Percentiles rank a stretch among this genome's conserved stretches.
Conservation (phyloP, 768 basidiomycete species). For the Termitomyces sp. region DNA sequence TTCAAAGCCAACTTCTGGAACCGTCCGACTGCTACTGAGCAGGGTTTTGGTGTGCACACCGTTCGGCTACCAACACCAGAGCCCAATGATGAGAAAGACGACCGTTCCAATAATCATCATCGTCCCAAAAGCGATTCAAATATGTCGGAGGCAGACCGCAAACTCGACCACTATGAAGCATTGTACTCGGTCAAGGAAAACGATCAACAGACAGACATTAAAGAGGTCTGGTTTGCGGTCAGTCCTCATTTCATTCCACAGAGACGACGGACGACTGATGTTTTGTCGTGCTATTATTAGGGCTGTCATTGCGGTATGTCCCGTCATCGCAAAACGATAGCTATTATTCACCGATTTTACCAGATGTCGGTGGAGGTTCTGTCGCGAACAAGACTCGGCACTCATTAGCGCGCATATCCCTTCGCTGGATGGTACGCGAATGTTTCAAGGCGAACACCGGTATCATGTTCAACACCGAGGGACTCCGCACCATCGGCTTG, state of each 20-base stretch:
- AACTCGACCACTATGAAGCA: slow-evolving; percentile 30
- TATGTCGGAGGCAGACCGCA: slow-evolving; percentile 18
- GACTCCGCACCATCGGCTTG: slow-evolving; percentile 43
- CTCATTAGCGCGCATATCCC: slow-evolving; percentile 50
- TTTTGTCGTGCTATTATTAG: slow-evolving; percentile 17
- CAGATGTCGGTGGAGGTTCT: slow-evolving; percentile 61
- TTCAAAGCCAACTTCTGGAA: slow-evolving; percentile 58
- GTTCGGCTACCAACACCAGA: neutral
- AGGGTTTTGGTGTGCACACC: slow-evolving; percentile 24
- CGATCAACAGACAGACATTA: slow-evolving; percentile 35
- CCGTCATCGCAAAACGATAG: neutral
- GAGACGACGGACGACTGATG: neutral
- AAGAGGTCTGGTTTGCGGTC: slow-evolving; percentile 70
- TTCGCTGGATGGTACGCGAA: slow-evolving; percentile 73
- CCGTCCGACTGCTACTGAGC: slow-evolving; percentile 29
- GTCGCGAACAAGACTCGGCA: slow-evolving; percentile 40
- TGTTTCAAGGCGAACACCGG: slow-evolving; percentile 56
- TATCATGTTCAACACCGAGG: slow-evolving; percentile 56
- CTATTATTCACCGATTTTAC: neutral
- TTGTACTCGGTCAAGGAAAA: slow-evolving; percentile 26
- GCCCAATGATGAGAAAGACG: neutral
- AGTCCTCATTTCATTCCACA: slow-evolving; percentile 10
- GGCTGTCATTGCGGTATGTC: slow-evolving; percentile 46
- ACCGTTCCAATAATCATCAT: neutral
- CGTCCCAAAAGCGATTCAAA: neutral